Base-by-base conservation (phyloP, 331 rosid species). In the Erythrophleum ivorense region DNA sequence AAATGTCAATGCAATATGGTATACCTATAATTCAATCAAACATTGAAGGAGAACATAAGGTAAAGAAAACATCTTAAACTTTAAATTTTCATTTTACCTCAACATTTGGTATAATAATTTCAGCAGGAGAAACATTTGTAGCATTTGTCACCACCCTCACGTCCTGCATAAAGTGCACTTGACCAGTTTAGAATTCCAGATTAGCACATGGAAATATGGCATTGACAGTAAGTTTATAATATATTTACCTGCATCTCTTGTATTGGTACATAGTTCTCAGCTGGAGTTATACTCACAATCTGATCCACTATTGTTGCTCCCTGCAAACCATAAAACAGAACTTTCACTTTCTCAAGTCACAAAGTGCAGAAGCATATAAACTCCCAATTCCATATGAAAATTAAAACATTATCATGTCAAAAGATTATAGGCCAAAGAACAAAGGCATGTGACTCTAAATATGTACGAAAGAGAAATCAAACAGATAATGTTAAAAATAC, bases 261-360 rank as follows among this genome's bases (percentile, higher is more conserved):
- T 85, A 81, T 87, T 45, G 79, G 81, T 16, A 84, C 87, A 79
- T 90, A 87, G 72, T 90, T 87, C 77, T 91, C 91, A 15, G 84
- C 90, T 58, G 90, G 88, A 68, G 86, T 77, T 84, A 91, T 90
- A 64, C 85, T 84, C 84, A 91, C 94, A 53, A 91, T 87, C 86
- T 87, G 88, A 77, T 91, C 97, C 15, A 91, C 94, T 77, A 91
- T 84, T 19, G 97, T 91, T 72, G 97, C 97, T 64, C 97, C 97
- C 94, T 91, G 87, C 33, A 79, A 73, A 77, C 75, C 24, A 76
- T 58, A 46, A 24, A 12, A 73, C 78, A 76, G 11, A 43, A 11
- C 60, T 60, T 40, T 66, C 64, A 78, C 45, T 80, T n/a, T 24
- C 18, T 21, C 52, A 14, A 57, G 68, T 40, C 78, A 73, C n/a